Evolutionary conservation across 441 rosid species (phyloP), one percentile per base, ranked within the genome.

Genomic region (Metrosideros polymorpha): DNA sequence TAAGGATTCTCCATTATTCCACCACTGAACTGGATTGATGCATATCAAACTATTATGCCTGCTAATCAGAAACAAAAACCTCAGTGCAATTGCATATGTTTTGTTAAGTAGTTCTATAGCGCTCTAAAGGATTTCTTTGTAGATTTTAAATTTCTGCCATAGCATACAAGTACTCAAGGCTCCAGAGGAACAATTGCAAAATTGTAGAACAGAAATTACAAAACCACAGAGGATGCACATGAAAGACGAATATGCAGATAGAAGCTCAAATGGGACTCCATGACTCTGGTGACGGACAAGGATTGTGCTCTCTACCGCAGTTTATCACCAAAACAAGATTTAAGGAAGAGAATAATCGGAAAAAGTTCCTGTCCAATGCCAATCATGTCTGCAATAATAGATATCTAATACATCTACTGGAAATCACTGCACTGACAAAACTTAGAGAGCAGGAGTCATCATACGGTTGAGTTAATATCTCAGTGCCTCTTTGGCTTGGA

Each of bases 401-500:
- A 85, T 22, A 49, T 50, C 85, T 42, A 86, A 50, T 53, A 45
- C 82, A 83, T 83, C 83, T 61, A 66, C 17, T 22, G n/a, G 47
- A 61, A 45, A 71, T 57, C 77, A 22, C 59, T 71, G 49, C 14
- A 14, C 63, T 63, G 27, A 61, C 22, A 71, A 43, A 50, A 61
- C 49, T 22, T 49, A 27, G 27, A 82, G 35, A 53, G 29, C 29
- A 9, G 25, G 54, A 30, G 52, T 55, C 14, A 35, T 19, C 47
- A 35, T 66, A 9, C 35, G 27, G 79, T 35, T 10, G 47, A 66
- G 47, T 39, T 66, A 35, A 66, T 39, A 25, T 76, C 57, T 92
- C 92, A 93, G 89, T 92, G 92, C 92, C 98, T 91, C 88, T 92
- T 95, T 24, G 97, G 87, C 87, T 93, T 95, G 7, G 95, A 90